Conservation (phyloP, 441 rosid genomes). For the Erysimum pusillum region DNA sequence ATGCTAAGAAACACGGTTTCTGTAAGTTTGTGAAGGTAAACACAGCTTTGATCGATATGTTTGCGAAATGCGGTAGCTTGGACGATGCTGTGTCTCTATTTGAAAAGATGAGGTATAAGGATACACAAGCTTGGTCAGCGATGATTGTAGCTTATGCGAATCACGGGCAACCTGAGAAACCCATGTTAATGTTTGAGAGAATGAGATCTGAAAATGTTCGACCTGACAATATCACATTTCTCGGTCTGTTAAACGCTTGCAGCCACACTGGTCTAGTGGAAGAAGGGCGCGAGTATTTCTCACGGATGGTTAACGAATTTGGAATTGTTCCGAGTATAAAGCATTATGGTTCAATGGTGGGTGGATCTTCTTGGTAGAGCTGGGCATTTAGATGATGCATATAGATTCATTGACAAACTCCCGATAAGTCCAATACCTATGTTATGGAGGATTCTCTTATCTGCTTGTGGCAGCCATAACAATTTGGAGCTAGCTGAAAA, state of each 20-base stretch:
- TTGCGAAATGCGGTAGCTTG: constrained; percentile 87
- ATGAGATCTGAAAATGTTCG: constrained; percentile 55
- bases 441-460: constrained; percentile 83
- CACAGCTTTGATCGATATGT: constrained; percentile 82
- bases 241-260: constrained; percentile 79
- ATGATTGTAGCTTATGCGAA: constrained; percentile 82
- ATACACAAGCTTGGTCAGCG: constrained; percentile 84
- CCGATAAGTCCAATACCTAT: constrained; percentile 70
- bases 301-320: constrained; percentile 55
- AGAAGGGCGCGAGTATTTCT: constrained; percentile 64
- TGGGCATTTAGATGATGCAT: constrained; percentile 71
- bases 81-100: constrained; percentile 69
- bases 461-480: constrained; percentile 72
- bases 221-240: constrained; percentile 82
- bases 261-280: constrained; percentile 79
- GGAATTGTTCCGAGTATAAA: constrained; percentile 64
- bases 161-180: constrained; percentile 66
- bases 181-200: constrained; percentile 65
- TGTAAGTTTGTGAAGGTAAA: constrained; percentile 70
- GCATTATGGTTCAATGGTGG: constrained; percentile 89
- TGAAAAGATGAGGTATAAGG: constrained; percentile 59
- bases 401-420: constrained; percentile 63
- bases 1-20: constrained; percentile 66
- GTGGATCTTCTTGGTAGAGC: constrained; percentile 83
- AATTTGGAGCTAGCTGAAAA: constrained; percentile 62